Evolutionary conservation across 2,329 filamentous ascomycete genomes (phyloP).

Genomic region (Hymenotorrendiella dingleyae): DNA sequence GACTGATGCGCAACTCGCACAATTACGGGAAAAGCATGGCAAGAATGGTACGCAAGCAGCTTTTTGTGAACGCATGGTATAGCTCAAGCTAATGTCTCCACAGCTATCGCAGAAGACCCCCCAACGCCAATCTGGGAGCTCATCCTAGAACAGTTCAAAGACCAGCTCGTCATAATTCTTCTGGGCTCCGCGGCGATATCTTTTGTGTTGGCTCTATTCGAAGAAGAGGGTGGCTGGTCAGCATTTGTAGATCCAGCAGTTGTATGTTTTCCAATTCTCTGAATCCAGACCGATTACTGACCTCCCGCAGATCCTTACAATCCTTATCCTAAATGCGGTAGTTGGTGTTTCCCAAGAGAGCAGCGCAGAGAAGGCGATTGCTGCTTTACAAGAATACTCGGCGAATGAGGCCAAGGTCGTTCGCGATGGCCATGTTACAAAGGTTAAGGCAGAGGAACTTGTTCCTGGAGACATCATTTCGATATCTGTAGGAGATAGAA

Average conservation of each 20-base stretch:
- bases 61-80: too few species aligned
- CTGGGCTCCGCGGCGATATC: slow-evolving; percentile 89
- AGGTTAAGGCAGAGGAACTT: slow-evolving; percentile 92
- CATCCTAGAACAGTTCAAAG: slow-evolving; percentile 97
- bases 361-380: slow-evolving; percentile 97
- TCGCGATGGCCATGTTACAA: slow-evolving; percentile 67
- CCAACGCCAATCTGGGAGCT: slow-evolving; percentile 95
- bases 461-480: slow-evolving; percentile 91
- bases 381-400: slow-evolving; percentile 96
- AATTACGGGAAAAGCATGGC: slow-evolving; percentile 53
- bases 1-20: slow-evolving; percentile 50
- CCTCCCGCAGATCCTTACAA: slow-evolving; percentile 74
- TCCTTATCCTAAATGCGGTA: slow-evolving; percentile 91
- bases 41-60: slow-evolving; percentile 59
- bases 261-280: slow-evolving; percentile 49
- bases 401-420: slow-evolving; percentile 95
- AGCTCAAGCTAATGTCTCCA: slow-evolving; percentile 18
- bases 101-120: slow-evolving; percentile 79
- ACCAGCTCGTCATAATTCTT: slow-evolving; percentile 93
- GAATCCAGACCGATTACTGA: slow-evolving; percentile 11
- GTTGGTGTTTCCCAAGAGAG: slow-evolving; percentile 98
- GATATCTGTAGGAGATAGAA: slow-evolving; percentile 82
- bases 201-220: slow-evolving; percentile 87
- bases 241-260: slow-evolving; percentile 95
- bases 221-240: slow-evolving; percentile 89